Percentiles rank a stretch among this genome's conserved stretches.
These are phyloP conservation scores for Gardenia jasminoides DNA, from an alignment of 257 asterid species.

Conservation along the genomic window DNA sequence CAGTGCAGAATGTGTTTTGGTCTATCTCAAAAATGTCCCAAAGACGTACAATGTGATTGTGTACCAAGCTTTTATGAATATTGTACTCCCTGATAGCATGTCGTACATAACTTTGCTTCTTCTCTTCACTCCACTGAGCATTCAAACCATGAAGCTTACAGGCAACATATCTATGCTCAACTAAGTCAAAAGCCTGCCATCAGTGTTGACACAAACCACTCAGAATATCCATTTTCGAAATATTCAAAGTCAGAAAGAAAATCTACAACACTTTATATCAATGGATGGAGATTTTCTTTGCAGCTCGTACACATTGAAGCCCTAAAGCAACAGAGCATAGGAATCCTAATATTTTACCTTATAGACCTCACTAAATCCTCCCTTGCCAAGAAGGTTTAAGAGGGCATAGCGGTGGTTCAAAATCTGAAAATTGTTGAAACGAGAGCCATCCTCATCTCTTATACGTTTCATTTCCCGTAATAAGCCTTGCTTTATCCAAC, in stretches of 20 bases:
- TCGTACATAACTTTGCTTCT: constrained; percentile 93
- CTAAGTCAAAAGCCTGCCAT: constrained; percentile 96
- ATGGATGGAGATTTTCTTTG: not conserved
- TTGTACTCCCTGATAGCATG: constrained; percentile 99
- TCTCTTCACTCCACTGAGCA: constrained; percentile 99
- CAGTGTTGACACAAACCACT: constrained; percentile 22
- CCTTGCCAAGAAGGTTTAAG: constrained; percentile 94
- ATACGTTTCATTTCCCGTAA: constrained; percentile 99
- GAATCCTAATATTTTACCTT: constrained; percentile 51
- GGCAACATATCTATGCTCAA: constrained; percentile 93
- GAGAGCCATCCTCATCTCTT: constrained; percentile 97
- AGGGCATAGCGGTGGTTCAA: constrained; percentile 94
- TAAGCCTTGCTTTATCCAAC: constrained; percentile 90
- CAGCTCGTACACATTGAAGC: constrained; percentile 12
- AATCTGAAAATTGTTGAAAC: constrained; percentile 93
- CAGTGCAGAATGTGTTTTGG: constrained; percentile 93
- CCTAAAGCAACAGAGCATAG: constrained; percentile 8
- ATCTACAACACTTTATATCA: not conserved
- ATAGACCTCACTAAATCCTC: constrained; percentile 98
- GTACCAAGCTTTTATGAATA: constrained; percentile 91
- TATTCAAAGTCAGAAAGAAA: not conserved
- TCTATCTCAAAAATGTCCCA: constrained; percentile 99
- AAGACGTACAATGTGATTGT: constrained; percentile 90
- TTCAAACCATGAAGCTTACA: constrained; percentile 97
- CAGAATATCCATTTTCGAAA: constrained; percentile 9